A percentile compares a stretch with the other conserved stretches of the same genome.
Evolutionary conservation across 1,284 basidiomycete genomes (phyloP).

Genomic region (Cutaneotrichosporon cutaneum): DNA sequence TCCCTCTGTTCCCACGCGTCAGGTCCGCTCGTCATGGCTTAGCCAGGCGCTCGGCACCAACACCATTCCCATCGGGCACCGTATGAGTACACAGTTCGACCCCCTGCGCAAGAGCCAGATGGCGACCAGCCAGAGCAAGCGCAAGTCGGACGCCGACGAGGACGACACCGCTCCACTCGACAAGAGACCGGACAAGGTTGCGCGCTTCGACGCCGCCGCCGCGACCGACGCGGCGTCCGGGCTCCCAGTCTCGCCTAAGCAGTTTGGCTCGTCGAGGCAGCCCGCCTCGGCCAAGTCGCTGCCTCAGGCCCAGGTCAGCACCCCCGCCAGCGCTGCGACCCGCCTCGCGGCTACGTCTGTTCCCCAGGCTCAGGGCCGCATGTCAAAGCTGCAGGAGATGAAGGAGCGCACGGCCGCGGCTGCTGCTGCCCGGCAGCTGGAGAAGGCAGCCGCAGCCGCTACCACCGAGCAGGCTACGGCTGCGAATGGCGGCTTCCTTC

Average conservation of each 20-base stretch:
- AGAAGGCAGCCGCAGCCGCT: constrained; percentile 25
- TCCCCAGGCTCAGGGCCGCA: constrained; percentile 39
- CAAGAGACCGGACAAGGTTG: constrained; percentile 38
- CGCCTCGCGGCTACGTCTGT: constrained; percentile 12
- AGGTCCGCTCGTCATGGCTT: constrained; percentile 50
- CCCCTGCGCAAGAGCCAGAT: constrained; percentile 36
- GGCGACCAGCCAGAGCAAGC: constrained; percentile 35
- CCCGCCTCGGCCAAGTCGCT: constrained; percentile 14
- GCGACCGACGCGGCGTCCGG: constrained; percentile 19
- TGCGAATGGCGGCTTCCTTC: constrained; percentile 40
- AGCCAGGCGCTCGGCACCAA: constrained; percentile 44
- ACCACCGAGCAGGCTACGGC: constrained; percentile 16
- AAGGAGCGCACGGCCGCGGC: constrained; percentile 39
- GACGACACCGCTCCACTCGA: constrained; percentile 21
- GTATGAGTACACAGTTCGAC: constrained; percentile 16
- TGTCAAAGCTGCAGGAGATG: constrained; percentile 43
- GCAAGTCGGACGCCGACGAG: constrained; percentile 38
- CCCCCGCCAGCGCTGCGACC: constrained; percentile 4
- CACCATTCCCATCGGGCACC: constrained; percentile 18
- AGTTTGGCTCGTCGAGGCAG: constrained; percentile 9
- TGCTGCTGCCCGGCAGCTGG: constrained; percentile 30
- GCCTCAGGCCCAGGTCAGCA: constrained; percentile 12
- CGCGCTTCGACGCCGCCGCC: constrained; percentile 26
- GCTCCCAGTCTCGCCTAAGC: constrained; percentile 21
- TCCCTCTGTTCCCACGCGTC: constrained; percentile 25